Percentiles rank a stretch among this genome's conserved stretches.
phyloP scores from a whole-genome alignment of 1,284 basidiomycete species.

The Hypsizygus ulmarius region DNA sequence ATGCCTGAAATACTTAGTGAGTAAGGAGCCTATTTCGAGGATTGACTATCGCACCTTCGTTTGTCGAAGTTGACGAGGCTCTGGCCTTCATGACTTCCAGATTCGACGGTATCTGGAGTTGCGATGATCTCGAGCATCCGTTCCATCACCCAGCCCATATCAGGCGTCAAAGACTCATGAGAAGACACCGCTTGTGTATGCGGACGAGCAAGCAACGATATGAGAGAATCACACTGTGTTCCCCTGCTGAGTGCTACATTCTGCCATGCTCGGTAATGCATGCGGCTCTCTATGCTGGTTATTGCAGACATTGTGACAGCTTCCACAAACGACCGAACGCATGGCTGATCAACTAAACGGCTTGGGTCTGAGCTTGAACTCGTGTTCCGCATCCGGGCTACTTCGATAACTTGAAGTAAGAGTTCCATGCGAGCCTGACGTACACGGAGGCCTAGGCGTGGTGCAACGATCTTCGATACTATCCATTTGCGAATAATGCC shows the following conservation, averaged over 20 bases:
- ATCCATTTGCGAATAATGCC: conserved; percentile 75
- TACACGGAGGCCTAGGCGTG: conserved; percentile 54
- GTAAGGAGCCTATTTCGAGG: conserved; percentile 8
- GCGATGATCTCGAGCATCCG: conserved; percentile 74
- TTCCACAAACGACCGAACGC: conserved; percentile 75
- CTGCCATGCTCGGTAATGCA: conserved; percentile 71
- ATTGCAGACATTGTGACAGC: conserved; percentile 68
- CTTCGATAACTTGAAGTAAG: conserved; percentile 65
- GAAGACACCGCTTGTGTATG: conserved; percentile 41
- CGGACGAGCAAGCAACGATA: conserved; percentile 52
- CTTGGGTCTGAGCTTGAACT: conserved; percentile 34
- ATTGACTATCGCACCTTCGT: conserved; percentile 51
- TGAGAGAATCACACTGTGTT: conserved; percentile 57
- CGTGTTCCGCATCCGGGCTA: conserved; percentile 59
- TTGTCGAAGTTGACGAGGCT: conserved; percentile 78
- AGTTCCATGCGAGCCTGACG: conserved; percentile 73
- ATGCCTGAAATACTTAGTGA: conserved; percentile 42
- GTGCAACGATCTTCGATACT: conserved; percentile 62
- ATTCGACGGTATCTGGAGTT: conserved; percentile 67
- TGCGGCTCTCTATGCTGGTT: conserved; percentile 70
- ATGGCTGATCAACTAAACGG: conserved; percentile 47
- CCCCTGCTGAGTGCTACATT: conserved; percentile 60
- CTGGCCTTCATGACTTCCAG: conserved; percentile 46
- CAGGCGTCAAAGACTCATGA: conserved; percentile 58
- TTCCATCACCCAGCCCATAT: conserved; percentile 80